These are phyloP conservation scores for Stellera chamaejasme DNA, from an alignment of 345 rosid genomes.

Conservation along the genomic window DNA sequence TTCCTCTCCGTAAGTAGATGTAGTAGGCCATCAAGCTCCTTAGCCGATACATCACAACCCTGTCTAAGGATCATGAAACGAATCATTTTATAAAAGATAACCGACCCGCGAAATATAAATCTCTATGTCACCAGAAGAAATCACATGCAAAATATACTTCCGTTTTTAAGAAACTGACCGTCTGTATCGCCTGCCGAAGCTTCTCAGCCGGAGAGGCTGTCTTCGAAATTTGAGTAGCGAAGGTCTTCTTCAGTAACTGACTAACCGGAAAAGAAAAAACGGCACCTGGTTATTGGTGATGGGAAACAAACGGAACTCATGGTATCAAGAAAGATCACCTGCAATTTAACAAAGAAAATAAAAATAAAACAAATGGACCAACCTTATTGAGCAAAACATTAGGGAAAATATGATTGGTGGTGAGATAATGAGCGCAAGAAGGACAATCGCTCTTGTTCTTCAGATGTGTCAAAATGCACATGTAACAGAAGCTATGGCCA, in stretches of 20 bases:
- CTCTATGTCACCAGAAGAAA: neutral
- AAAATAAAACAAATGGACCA: neutral
- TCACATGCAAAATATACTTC: too few species aligned
- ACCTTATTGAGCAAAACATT: conserved; percentile 50
- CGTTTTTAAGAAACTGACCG: conserved; percentile 27
- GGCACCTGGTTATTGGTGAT: neutral
- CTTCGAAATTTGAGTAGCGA: conserved; percentile 30
- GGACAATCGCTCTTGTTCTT: conserved; percentile 45
- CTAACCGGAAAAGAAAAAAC: conserved; percentile 2
- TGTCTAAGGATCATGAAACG: conserved; percentile 27
- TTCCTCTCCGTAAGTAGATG: conserved; percentile 29
- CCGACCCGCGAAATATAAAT: neutral
- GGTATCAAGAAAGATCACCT: neutral
- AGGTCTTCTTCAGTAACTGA: conserved; percentile 44
- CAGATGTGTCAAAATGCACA: conserved; percentile 43
- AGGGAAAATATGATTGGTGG: conserved; percentile 37
- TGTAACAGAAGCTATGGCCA: conserved; percentile 50
- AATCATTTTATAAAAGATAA: conserved; percentile 12
- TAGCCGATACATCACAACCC: conserved; percentile 36
- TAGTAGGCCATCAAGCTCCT: conserved; percentile 32
- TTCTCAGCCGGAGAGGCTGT: conserved; percentile 36
- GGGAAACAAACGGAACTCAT: neutral
- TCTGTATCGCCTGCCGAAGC: conserved; percentile 33
- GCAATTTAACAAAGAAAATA: neutral
- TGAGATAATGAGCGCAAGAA: conserved; percentile 39